Evolutionary conservation across 2,329 filamentous ascomycete genomes (phyloP).

Genomic region (Ophiosphaerella korrae): DNA sequence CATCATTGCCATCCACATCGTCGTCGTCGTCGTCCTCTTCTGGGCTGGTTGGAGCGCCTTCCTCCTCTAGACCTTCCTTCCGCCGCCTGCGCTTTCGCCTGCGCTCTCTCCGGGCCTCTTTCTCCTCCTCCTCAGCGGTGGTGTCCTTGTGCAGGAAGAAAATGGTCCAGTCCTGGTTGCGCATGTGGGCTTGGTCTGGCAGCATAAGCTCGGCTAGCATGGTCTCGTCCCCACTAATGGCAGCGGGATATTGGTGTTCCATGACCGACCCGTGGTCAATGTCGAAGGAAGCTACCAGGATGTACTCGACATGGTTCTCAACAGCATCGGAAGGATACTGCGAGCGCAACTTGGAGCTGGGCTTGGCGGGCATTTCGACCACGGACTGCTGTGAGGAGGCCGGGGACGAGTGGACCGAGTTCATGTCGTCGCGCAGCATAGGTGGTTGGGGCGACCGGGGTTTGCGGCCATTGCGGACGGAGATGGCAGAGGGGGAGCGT

Average conservation of each 20-base stretch:
- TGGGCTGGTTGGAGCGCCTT: constrained; percentile 36
- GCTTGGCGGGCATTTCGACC: not conserved
- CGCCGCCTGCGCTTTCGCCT: constrained; percentile 56
- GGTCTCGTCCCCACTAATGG: constrained; percentile 95
- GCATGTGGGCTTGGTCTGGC: constrained; percentile 92
- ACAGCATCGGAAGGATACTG: constrained; percentile 55
- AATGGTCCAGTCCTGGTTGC: constrained; percentile 98
- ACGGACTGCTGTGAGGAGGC: constrained; percentile 30
- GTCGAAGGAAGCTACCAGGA: constrained; percentile 95
- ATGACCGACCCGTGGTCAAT: constrained; percentile 95
- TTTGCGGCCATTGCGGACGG: constrained; percentile 42
- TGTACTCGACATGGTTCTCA: constrained; percentile 97
- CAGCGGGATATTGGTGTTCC: constrained; percentile 95
- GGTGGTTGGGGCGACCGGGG: constrained; percentile 44
- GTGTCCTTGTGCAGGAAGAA: constrained; percentile 98
- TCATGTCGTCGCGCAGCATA: constrained; percentile 41
- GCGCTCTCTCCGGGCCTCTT: constrained; percentile 62
- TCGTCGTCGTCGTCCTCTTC: constrained; percentile 43
- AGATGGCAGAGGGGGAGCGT: constrained; percentile 46
- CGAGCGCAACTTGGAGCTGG: constrained; percentile 45
- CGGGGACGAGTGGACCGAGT: constrained; percentile 33
- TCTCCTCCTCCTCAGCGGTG: constrained; percentile 76
- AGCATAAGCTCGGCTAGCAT: constrained; percentile 99
- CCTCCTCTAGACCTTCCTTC: constrained; percentile 50
- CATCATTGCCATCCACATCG: constrained; percentile 44